Percentiles rank a stretch among this genome's conserved stretches.
Conservation (phyloP, 768 basidiomycete species). For the Amanita subjunquillea region DNA sequence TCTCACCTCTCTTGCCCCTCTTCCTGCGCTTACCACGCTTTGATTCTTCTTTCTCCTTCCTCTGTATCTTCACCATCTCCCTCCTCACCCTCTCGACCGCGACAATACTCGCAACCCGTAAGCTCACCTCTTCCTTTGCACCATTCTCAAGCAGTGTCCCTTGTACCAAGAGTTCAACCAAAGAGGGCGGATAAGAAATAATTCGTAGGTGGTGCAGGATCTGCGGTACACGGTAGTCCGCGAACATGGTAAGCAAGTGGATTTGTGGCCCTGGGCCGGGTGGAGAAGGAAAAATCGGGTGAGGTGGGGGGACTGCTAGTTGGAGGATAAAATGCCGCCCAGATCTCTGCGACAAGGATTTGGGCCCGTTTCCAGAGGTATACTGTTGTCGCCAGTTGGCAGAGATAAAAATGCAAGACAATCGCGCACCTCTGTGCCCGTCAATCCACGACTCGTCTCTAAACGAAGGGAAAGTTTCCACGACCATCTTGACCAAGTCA, state of each 20-base stretch:
- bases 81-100: constrained; percentile 67
- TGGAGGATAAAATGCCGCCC: constrained; percentile 82
- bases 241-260: constrained; percentile 81
- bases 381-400: constrained; percentile 28
- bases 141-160: constrained; percentile 41
- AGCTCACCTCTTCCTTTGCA: constrained; percentile 60
- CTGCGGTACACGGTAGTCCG: constrained; percentile 88
- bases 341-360: constrained; percentile 83
- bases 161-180: constrained; percentile 39
- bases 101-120: constrained; percentile 73
- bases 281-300: constrained; percentile 64
- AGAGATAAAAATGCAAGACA: background rate
- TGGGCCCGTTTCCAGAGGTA: constrained; percentile 87
- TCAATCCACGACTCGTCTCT: constrained; percentile 55
- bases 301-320: constrained; percentile 21
- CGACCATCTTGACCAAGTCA: constrained; percentile 62
- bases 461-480: constrained; percentile 64
- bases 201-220: constrained; percentile 79
- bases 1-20: background rate
- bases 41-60: constrained; percentile 14
- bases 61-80: constrained; percentile 36
- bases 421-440: constrained; percentile 43
- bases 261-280: constrained; percentile 55
- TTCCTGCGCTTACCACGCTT: background rate
- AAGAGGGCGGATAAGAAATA: constrained; percentile 55